Evolutionary conservation across 2,329 filamentous ascomycete genomes (phyloP).

Genomic region (Calonectria naviculata): DNA sequence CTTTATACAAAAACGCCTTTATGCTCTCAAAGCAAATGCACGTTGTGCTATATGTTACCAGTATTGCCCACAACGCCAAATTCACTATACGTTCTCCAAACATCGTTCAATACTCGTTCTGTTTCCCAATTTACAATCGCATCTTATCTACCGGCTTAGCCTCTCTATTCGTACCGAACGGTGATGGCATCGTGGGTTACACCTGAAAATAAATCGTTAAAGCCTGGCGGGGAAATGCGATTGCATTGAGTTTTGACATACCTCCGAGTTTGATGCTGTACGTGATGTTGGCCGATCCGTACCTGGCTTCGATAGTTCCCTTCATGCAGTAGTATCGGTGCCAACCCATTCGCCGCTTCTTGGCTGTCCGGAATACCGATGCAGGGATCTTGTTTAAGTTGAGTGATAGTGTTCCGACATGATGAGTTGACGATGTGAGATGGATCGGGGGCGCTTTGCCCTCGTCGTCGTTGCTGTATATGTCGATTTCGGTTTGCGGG

Average conservation of each 20-base stretch:
- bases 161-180: constrained; percentile 45
- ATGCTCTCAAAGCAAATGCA: background rate
- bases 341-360: constrained; percentile 47
- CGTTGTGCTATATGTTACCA: background rate
- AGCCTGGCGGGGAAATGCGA: background rate
- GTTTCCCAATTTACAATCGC: background rate
- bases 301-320: constrained; percentile 50
- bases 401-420: constrained; percentile 49
- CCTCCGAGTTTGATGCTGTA: constrained; percentile 52
- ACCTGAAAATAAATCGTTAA: constrained; percentile 38
- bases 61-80: constrained; percentile 13
- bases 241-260: constrained; percentile 24
- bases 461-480: constrained; percentile 49
- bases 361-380: constrained; percentile 43
- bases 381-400: constrained; percentile 48
- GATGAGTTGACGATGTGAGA: constrained; percentile 41
- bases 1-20: background rate
- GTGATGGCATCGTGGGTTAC: constrained; percentile 51
- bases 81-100: background rate
- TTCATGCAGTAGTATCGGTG: constrained; percentile 51
- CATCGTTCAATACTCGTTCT: background rate
- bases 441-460: constrained; percentile 45
- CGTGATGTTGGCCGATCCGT: constrained; percentile 52
- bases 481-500: constrained; percentile 52
- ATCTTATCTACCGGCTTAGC: background rate